These are phyloP conservation scores for Aspergillus sp. DNA, from an alignment of 2,329 filamentous ascomycete species.

Conservation along the genomic window DNA sequence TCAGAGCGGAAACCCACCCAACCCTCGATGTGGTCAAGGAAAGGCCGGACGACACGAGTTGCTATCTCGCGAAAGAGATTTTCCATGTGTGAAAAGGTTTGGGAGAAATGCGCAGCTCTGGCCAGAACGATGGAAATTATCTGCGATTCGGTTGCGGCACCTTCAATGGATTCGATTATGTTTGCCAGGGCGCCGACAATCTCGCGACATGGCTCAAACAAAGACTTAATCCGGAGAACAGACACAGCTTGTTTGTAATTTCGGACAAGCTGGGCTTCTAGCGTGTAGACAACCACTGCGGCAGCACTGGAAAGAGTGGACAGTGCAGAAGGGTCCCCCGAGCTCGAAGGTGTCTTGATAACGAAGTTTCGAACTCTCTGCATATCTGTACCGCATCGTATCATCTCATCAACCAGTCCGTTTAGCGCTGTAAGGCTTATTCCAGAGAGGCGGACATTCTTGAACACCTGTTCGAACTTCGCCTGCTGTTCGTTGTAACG, in stretches of 20 bases:
- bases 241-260: conserved; percentile 27
- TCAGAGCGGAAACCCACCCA: conserved; percentile 71
- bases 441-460: conserved; percentile 49
- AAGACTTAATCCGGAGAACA: conserved; percentile 35
- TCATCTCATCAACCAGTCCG: conserved; percentile 26
- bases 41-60: conserved; percentile 60
- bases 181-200: conserved; percentile 34
- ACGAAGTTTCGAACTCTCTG: conserved; percentile 36
- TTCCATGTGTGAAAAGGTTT: conserved; percentile 60
- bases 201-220: conserved; percentile 39
- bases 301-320: conserved; percentile 34
- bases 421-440: conserved; percentile 45
- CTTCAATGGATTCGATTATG: conserved; percentile 47
- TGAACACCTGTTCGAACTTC: conserved; percentile 40
- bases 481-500: conserved; percentile 34
- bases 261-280: conserved; percentile 34
- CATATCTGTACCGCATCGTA: conserved; percentile 37
- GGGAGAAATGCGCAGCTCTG: conserved; percentile 62
- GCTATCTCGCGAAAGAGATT: conserved; percentile 67
- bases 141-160: conserved; percentile 54
- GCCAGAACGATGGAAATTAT: conserved; percentile 62
- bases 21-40: conserved; percentile 64
- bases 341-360: conserved; percentile 23
- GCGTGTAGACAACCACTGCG: conserved; percentile 34
- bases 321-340: conserved; percentile 28